These are phyloP conservation scores for Blastomyces emzantsi DNA, from an alignment of 2,329 filamentous ascomycete species.

Conservation along the genomic window DNA sequence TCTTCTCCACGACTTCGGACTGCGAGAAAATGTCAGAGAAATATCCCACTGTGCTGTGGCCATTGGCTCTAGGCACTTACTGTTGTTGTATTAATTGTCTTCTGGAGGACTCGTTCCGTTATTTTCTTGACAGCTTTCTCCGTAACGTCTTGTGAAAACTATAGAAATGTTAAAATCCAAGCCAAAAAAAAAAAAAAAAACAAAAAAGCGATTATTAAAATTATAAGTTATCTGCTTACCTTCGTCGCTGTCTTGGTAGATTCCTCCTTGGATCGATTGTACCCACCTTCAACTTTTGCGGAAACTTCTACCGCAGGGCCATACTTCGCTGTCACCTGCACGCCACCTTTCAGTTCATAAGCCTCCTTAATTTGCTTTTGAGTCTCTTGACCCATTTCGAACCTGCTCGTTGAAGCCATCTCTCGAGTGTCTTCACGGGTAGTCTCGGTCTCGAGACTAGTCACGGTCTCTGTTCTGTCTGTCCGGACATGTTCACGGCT, in stretches of 20 bases:
- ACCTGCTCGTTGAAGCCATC: background rate
- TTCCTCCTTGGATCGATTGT: slow-evolving; percentile 1
- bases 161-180: background rate
- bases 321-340: background rate
- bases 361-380: background rate
- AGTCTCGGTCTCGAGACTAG: background rate
- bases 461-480: slow-evolving; percentile 1
- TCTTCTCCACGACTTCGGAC: slow-evolving; percentile 1
- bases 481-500: background rate
- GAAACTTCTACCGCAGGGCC: background rate
- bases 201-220: background rate
- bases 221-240: background rate
- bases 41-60: background rate
- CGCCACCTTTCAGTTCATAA: background rate
- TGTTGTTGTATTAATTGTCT: background rate
- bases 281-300: background rate
- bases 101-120: background rate
- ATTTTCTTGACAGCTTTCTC: background rate
- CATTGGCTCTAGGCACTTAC: background rate
- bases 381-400: background rate
- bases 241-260: background rate
- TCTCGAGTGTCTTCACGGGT: background rate
- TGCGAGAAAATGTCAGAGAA: background rate
- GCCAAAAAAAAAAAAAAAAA: background rate
- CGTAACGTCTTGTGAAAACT: background rate